Base-by-base conservation (phyloP, 73 alveolate species). In the Breviolum minutum region DNA sequence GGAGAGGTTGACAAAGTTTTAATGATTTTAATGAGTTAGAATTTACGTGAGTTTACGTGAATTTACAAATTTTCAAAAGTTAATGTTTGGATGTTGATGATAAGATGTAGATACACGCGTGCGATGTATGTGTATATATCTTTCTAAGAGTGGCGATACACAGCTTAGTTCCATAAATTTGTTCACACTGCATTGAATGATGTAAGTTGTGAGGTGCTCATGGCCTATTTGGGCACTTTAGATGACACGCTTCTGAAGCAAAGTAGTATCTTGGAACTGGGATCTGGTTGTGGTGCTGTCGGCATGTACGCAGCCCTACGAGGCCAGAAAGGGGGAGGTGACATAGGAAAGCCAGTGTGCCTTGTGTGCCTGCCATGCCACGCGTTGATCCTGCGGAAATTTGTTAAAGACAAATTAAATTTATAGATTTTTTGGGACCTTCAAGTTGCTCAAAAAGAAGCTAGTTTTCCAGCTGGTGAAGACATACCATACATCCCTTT, bases 211-310 rank as follows among this genome's bases (percentile, higher is more conserved):
- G 68, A 87, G 96, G 96, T 73, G 71, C 54, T 89, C 87, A 89
- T 89, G 96, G 40, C 81, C 54, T 89, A 89, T 64, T 54, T 89
- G 84, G n/a, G 87, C 27, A 70, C 96, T 17, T 22, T 68, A 61
- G 87, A 89, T 16, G 96, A 89, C 62, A 20, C 60, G 30, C 60
- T 32, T 29, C 96, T 89, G 85, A 89, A 89, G 70, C 29, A 73
- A 29, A 68, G 87, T 74, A 89, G 96, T 54, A 70, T 89, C 40
- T 26, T 89, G 73, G 96, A 89, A 73, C 87, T 89, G 68, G 96
- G 96, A 16, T 30, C 96, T 54, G 96, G 96, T 79, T 89, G 96
- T n/a, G 96, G 96, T 14, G 85, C 96, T 1, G 96, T 89, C 54
- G 96, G 96, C 96, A 89, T 89, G 96, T 89, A 71, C 60, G 87